These are phyloP conservation scores for Metschnikowia lunata DNA, from an alignment of 805 yeast species.

Conservation along the genomic window DNA sequence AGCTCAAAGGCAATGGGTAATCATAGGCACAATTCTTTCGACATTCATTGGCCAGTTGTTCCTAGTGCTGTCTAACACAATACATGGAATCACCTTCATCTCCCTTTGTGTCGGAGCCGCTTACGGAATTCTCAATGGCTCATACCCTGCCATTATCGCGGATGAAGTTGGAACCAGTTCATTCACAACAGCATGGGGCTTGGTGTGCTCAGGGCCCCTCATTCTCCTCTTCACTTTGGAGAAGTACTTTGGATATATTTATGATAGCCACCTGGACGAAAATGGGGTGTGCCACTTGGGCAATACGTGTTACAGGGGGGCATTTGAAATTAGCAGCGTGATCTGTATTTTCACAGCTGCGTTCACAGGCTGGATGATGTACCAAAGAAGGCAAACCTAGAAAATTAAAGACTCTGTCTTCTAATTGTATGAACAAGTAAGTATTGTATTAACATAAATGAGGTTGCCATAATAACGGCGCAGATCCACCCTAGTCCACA, in stretches of 20 bases:
- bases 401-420: no score
- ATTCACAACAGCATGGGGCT: slow-evolving; percentile 75
- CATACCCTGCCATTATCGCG: slow-evolving; percentile 71
- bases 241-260: slow-evolving; percentile 50
- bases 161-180: slow-evolving; percentile 65
- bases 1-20: slow-evolving; percentile 64
- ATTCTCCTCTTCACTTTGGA: slow-evolving; percentile 50
- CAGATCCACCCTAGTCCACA: slow-evolving; percentile 28
- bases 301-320: slow-evolving; percentile 34
- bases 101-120: slow-evolving; percentile 59
- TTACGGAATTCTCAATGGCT: slow-evolving; percentile 69
- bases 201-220: slow-evolving; percentile 68
- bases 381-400: slow-evolving; percentile 19
- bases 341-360: slow-evolving; percentile 26
- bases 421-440: slow-evolving; percentile 3
- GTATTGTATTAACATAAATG: background rate
- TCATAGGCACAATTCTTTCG: slow-evolving; percentile 40
- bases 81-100: slow-evolving; percentile 27
- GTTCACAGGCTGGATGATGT: slow-evolving; percentile 24
- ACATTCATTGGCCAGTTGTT: slow-evolving; percentile 36
- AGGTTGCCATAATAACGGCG: background rate
- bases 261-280: slow-evolving; percentile 43
- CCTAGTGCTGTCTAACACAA: slow-evolving; percentile 22
- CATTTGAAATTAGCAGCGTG: slow-evolving; percentile 29
- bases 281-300: slow-evolving; percentile 38